Evolutionary conservation across 345 rosid species (phyloP), one percentile per base, ranked within the genome.

Genomic region (Combretum micranthum): DNA sequence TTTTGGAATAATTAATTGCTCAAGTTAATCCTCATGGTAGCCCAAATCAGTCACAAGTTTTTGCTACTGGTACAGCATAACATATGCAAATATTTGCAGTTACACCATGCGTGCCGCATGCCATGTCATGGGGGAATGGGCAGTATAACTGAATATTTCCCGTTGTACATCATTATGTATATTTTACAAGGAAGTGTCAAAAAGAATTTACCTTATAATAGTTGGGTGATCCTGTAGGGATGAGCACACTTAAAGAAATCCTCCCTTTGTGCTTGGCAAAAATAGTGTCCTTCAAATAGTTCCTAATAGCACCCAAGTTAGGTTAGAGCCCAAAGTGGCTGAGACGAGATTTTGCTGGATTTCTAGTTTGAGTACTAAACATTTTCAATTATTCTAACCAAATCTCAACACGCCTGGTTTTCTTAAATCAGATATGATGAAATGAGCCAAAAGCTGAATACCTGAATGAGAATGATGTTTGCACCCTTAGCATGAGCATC

Each of bases 261-360:
- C 65, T 93, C 94, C 71, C 89, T 81, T 68, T 93, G 99, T 16
- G 97, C 97, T 82, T 93, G 97, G 71, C 96, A 93, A 66, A 93
- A 93, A 82, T 93, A 93, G 80, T 83, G 80, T 45, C 97, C 94
- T 64, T 93, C 99, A 69, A 93, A 93, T 25, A 93, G 85, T 70
- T 93, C 99, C 96, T 92, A 74, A 26, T 58, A 12, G 59, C 19
- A 46, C 52, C 39, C 39, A 32, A 32, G 39, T 9, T 32, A 32
- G 39, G 39, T 4, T 32, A 32, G 39, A 32, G 39, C 39, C 9
- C 39, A 32, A 32, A 32, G 39, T 4, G 5, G 39, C 9, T 32
- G 39, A 32, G 39, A 32, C 10, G 9, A 4, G 10, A 32, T 32
- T 32, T 32, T 1, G 39, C 39, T 11, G 9, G 39, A 32, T 32